Conservation (phyloP, 495 filamentous ascomycete genomes). For the Neohortaea acidophila region DNA sequence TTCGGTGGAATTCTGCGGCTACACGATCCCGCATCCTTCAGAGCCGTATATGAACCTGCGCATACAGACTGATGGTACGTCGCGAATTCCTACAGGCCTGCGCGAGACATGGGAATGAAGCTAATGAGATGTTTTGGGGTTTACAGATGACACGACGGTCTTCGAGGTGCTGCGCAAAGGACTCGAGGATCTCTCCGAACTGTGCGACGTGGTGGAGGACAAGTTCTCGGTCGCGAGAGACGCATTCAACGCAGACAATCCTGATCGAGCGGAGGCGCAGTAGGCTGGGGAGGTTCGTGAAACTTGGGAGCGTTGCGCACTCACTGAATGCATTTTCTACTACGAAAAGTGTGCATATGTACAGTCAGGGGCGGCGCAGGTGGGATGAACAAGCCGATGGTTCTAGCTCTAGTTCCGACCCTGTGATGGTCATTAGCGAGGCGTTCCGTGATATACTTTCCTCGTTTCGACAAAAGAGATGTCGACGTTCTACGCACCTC, state of each 20-base stretch:
- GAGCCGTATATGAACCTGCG: slow-evolving; percentile 91
- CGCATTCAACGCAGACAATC: slow-evolving; percentile 37
- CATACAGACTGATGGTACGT: slow-evolving; percentile 82
- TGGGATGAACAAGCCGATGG: not conserved
- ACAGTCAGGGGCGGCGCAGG: slow-evolving; percentile 7
- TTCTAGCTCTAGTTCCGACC: slow-evolving; percentile 16
- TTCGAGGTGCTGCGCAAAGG: slow-evolving; percentile 80
- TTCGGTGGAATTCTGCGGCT: slow-evolving; percentile 92
- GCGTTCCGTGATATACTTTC: too few species aligned
- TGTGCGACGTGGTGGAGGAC: slow-evolving; percentile 81
- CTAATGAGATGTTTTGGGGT: too few species aligned
- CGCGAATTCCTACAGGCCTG: not conserved
- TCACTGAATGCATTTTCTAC: not conserved
- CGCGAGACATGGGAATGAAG: too few species aligned
- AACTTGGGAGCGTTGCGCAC: not conserved
- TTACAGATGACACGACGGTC: slow-evolving; percentile 59
- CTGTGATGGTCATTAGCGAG: slow-evolving; percentile 13
- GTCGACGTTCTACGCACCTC: slow-evolving; percentile 40
- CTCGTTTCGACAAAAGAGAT: too few species aligned
- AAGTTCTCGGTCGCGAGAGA: slow-evolving; percentile 59
- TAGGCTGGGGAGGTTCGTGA: not conserved
- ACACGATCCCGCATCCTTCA: slow-evolving; percentile 93
- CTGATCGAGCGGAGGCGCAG: slow-evolving; percentile 1
- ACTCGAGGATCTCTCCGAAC: slow-evolving; percentile 66
- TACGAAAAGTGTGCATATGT: slow-evolving; percentile 10